These are phyloP conservation scores for Begonia fuchsioides DNA, from an alignment of 306 rosid genomes.

Conservation along the genomic window DNA sequence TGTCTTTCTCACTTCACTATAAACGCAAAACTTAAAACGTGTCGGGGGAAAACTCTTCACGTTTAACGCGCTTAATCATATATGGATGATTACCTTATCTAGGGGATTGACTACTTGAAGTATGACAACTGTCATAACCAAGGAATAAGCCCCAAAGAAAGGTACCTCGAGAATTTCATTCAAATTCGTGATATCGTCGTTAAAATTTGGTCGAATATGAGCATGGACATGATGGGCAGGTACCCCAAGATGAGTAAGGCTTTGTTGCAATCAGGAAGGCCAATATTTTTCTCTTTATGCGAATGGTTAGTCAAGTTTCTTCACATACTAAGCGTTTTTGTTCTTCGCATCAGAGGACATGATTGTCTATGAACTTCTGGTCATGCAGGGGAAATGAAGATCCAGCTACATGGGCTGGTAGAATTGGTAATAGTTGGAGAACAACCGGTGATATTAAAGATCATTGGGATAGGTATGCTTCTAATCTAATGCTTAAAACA, in stretches of 20 bases:
- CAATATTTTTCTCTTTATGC: slow-evolving; percentile 53
- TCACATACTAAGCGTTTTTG: too few relatives aligned
- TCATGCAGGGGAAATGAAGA: slow-evolving; percentile 48
- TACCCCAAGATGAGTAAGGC: slow-evolving; percentile 58
- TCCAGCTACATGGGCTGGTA: slow-evolving; percentile 53
- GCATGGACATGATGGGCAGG: slow-evolving; percentile 14
- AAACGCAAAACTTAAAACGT: too few relatives aligned
- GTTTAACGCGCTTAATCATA: too few relatives aligned
- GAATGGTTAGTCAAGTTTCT: slow-evolving; percentile 49
- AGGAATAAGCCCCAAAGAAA: slow-evolving; percentile 36
- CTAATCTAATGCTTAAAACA: too few relatives aligned
- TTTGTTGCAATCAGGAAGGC: slow-evolving; percentile 27
- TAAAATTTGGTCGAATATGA: neutral
- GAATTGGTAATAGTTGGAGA: slow-evolving; percentile 74
- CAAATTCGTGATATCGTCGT: neutral
- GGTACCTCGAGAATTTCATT: slow-evolving; percentile 18
- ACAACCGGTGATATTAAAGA: slow-evolving; percentile 64
- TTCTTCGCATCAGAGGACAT: neutral
- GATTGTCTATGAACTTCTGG: neutral
- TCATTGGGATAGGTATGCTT: slow-evolving; percentile 41
- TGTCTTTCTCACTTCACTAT: neutral
- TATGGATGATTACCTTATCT: neutral
- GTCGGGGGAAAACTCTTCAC: too few relatives aligned
- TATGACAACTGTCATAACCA: slow-evolving; percentile 56
- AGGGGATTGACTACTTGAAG: slow-evolving; percentile 74